These are phyloP conservation scores for Cystofilobasidium capitatum DNA, from an alignment of 768 basidiomycete species.

Conservation along the genomic window DNA sequence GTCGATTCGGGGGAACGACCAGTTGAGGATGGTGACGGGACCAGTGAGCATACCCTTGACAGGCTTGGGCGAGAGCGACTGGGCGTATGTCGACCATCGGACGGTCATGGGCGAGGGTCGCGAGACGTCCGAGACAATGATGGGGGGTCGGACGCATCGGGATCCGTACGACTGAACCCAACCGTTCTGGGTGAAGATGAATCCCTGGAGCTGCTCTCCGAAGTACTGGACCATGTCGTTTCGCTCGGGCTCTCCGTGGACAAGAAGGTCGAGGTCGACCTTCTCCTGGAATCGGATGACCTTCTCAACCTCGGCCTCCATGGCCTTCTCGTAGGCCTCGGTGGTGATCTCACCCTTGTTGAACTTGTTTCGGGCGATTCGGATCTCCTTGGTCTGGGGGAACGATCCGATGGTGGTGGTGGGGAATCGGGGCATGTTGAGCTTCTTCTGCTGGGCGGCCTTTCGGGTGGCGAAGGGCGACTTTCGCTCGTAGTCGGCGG, in stretches of 20 bases:
- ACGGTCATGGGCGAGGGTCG: slow-evolving; percentile 89
- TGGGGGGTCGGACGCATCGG: slow-evolving; percentile 49
- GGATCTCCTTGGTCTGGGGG: slow-evolving; percentile 99
- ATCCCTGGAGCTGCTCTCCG: slow-evolving; percentile 86
- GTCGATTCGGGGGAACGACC: slow-evolving; percentile 99
- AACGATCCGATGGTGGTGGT: slow-evolving; percentile 98
- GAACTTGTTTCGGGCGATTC: slow-evolving; percentile 88
- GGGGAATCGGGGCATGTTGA: slow-evolving; percentile 91
- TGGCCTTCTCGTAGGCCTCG: slow-evolving; percentile 88
- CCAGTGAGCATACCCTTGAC: slow-evolving; percentile 57
- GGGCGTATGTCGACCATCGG: slow-evolving; percentile 91
- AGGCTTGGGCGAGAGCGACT: slow-evolving; percentile 80
- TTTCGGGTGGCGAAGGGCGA: slow-evolving; percentile 78
- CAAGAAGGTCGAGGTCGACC: slow-evolving; percentile 88
- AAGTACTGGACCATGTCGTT: slow-evolving; percentile 99
- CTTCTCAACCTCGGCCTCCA: slow-evolving; percentile 89
- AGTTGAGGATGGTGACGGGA: slow-evolving; percentile 79
- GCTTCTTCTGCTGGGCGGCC: slow-evolving; percentile 75
- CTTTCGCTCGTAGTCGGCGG: slow-evolving; percentile 75
- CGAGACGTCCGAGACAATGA: slow-evolving; percentile 80
- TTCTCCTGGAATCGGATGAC: slow-evolving; percentile 96
- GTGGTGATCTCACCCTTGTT: slow-evolving; percentile 79
- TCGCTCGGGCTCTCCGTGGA: slow-evolving; percentile 97
- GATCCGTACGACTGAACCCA: slow-evolving; percentile 99
- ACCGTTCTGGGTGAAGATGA: slow-evolving; percentile 95